Evolutionary conservation across 176 grass and related monocot genomes (phyloP).

Genomic region (Chloris gayana): DNA sequence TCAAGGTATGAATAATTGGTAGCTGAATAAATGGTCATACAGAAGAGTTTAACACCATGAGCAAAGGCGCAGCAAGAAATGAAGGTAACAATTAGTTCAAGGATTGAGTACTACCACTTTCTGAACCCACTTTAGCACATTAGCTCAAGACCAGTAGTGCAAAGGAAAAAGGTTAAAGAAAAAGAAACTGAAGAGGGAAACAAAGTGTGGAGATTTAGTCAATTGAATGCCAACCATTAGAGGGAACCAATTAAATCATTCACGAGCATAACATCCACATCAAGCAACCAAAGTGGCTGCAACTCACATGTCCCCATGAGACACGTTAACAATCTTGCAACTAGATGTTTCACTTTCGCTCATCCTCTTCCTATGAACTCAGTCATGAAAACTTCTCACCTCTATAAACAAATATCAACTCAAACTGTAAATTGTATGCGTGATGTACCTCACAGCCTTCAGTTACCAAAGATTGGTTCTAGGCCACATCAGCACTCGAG

Average conservation of each 20-base stretch:
- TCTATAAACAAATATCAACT: slow-evolving; percentile 11
- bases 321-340: slow-evolving; percentile 31
- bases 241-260: slow-evolving; percentile 43
- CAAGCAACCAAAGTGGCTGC: slow-evolving; percentile 41
- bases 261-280: slow-evolving; percentile 56
- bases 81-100: not conserved
- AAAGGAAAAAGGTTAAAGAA: slow-evolving; percentile 9
- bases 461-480: not conserved
- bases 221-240: slow-evolving; percentile 46
- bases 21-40: not conserved
- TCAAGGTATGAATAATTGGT: not conserved
- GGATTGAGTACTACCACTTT: slow-evolving; percentile 8
- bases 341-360: slow-evolving; percentile 19
- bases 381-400: slow-evolving; percentile 5
- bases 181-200: not conserved
- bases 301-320: slow-evolving; percentile 1
- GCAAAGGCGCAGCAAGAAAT: slow-evolving; percentile 12
- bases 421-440: not conserved
- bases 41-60: not conserved
- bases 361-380: not conserved
- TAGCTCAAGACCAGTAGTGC: not conserved
- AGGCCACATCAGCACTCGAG: not conserved
- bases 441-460: not conserved
- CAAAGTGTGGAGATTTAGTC: slow-evolving; percentile 30
- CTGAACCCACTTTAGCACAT: not conserved